Percentiles rank a stretch among this genome's conserved stretches.
These are phyloP conservation scores for Escallonia herrerae DNA, from an alignment of 129 eudicot species.

Conservation along the genomic window DNA sequence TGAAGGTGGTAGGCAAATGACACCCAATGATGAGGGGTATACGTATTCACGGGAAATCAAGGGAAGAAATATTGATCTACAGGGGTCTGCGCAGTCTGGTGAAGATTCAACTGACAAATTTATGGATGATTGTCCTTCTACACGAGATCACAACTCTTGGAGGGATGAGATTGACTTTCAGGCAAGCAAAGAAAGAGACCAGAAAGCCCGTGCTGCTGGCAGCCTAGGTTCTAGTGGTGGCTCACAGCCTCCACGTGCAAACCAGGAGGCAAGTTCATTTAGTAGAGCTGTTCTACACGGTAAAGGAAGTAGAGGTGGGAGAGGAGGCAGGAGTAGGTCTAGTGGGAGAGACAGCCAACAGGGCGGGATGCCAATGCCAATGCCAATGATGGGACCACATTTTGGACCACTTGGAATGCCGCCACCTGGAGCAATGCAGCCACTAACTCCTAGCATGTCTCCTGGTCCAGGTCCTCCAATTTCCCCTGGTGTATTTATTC, in stretches of 20 bases:
- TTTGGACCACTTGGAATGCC: conserved; percentile 92
- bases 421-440: conserved; percentile 77
- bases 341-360: conserved; percentile 80
- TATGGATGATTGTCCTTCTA: conserved; percentile 41
- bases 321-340: conserved; percentile 69
- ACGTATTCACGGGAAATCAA: conserved; percentile 32
- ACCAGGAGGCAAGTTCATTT: conserved; percentile 46
- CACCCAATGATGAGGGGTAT: conserved; percentile 35
- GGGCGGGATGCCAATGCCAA: conserved; percentile 44
- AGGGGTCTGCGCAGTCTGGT: conserved; percentile 36
- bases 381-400: conserved; percentile 75
- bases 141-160: conserved; percentile 34
- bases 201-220: conserved; percentile 45
- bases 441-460: conserved; percentile 72
- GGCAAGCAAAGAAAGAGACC: conserved; percentile 51
- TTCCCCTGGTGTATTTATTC: conserved; percentile 85
- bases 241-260: conserved; percentile 47
- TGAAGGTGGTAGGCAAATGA: conserved; percentile 39
- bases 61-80: conserved; percentile 18
- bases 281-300: conserved; percentile 45
- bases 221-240: conserved; percentile 65
- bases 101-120: conserved; percentile 44
- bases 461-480: conserved; percentile 91
- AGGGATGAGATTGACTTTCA: conserved; percentile 52
- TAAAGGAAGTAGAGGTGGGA: conserved; percentile 69